Base-by-base conservation (phyloP, 306 rosid species). In the Argentina anserina region DNA sequence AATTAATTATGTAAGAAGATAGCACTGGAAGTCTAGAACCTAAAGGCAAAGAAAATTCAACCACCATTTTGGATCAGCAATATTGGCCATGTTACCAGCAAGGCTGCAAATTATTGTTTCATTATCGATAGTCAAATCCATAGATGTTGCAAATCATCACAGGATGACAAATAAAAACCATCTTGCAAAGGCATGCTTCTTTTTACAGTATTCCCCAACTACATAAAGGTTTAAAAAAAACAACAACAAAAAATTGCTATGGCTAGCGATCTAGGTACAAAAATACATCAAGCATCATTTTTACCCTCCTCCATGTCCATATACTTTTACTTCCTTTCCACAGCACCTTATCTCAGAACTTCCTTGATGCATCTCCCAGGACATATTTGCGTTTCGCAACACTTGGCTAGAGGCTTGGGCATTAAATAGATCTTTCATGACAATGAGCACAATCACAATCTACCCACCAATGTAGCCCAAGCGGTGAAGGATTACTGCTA, bases 391-490 rank as follows among this genome's bases (percentile, higher is more conserved):
- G 53, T 66, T 53, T 62, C 42, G 67, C 65, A 43, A 45, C 59
- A 69, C 71, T 60, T 49, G 6, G 42, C 72, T 63, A 58, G 29
- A 74, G 67, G 45, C 20, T 74, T 68, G 71, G 75, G 76, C 65
- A 70, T 36, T 31, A 9, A 41, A 29, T 52, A 64, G 66, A 76
- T 50, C 72, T 14, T 53, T 63, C 46, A 76, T 9, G 55, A 25
- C 28, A 37, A 33, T 69, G 49, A 58, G 69, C 49, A 41, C 6
- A n/a, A 68, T 13, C 53, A 67, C 34, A 42, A 66, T 83, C 90
- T 92, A 94, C 75, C 84, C 62, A 71, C 97, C 99, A n/a, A 94
- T 88, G 87, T 78, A 84, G 55, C 99, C 99, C 67, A 90, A 76
- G 78, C 93, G 77, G 75, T 87, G 97, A 83, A 91, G 96, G 77